Percentiles rank a stretch among this genome's conserved stretches.
phyloP scores from a whole-genome alignment of 164 flowering plant genomes.

The Liriodendron chinense region DNA sequence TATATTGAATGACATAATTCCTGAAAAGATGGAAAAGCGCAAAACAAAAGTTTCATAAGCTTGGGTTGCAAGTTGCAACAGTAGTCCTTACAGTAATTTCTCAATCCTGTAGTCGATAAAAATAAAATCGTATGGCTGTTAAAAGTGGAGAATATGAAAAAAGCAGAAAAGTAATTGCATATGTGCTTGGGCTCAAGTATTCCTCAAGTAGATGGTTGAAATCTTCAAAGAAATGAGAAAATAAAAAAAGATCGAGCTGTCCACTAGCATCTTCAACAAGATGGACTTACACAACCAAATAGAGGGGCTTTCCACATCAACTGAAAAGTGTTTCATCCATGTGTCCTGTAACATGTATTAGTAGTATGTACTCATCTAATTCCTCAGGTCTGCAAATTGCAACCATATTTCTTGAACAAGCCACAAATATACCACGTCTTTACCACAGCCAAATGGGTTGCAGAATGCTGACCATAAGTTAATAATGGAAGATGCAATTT shows the following conservation, averaged over 20 bases:
- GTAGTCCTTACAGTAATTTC: not conserved
- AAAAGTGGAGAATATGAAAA: not conserved
- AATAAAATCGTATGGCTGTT: not conserved
- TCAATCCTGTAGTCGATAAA: not conserved
- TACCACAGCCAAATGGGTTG: too few species aligned
- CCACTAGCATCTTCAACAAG: not conserved
- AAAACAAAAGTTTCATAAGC: too few species aligned
- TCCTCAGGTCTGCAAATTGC: too few species aligned
- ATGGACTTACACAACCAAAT: not conserved
- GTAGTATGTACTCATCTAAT: too few species aligned
- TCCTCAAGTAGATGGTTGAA: not conserved
- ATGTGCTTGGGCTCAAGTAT: not conserved
- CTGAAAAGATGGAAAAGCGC: slow-evolving; percentile 19
- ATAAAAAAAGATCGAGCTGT: too few species aligned
- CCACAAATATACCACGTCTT: too few species aligned
- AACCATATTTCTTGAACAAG: too few species aligned
- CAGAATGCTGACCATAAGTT: too few species aligned
- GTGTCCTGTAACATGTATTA: too few species aligned
- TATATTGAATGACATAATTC: slow-evolving; percentile 51
- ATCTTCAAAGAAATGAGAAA: too few species aligned
- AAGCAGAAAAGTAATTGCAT: not conserved
- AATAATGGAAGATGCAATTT: too few species aligned
- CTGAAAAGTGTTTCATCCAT: not conserved
- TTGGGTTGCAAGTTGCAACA: not conserved
- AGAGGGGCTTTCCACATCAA: not conserved